A percentile compares a stretch with the other conserved stretches of the same genome.
These are phyloP conservation scores for Phanerochaete carnosa DNA, from an alignment of 768 basidiomycete genomes.

Conservation along the genomic window DNA sequence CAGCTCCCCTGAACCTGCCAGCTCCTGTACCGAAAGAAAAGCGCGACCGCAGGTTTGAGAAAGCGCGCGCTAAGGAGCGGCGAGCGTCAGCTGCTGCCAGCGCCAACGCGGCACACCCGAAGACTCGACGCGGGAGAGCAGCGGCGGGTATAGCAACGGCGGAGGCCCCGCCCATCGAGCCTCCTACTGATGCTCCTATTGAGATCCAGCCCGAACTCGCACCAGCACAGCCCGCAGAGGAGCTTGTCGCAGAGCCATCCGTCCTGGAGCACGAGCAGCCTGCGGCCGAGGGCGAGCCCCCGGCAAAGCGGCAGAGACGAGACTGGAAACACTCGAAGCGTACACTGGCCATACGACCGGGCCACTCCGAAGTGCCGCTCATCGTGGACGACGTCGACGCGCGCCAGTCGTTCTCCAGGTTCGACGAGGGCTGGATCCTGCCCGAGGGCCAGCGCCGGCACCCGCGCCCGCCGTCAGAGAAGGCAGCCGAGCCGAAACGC, in stretches of 20 bases:
- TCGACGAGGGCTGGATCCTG: conserved; percentile 87
- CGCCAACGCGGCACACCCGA: conserved; percentile 46
- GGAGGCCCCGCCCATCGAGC: no score
- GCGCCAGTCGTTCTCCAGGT: conserved; percentile 71
- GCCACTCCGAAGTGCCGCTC: conserved; percentile 42
- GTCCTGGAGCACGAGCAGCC: neutral
- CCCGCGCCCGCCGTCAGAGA: conserved; percentile 48
- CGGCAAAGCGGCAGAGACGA: neutral
- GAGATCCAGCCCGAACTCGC: no score
- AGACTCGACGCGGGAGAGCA: conserved; percentile 29
- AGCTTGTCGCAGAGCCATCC: conserved; percentile 13
- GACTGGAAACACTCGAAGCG: neutral
- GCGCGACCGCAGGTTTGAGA: conserved; percentile 27
- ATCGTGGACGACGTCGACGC: conserved; percentile 72
- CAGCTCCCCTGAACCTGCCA: conserved; percentile 28
- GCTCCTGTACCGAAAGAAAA: conserved; percentile 28
- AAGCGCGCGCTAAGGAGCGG: conserved; percentile 22
- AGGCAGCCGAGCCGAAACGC: conserved; percentile 46
- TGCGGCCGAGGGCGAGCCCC: conserved; percentile 1
- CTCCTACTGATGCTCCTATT: no score
- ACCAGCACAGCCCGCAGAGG: no score
- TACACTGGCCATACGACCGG: conserved; percentile 11
- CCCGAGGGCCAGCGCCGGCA: conserved; percentile 70
- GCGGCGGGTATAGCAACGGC: neutral
- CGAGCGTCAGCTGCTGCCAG: conserved; percentile 36